Conservation (phyloP, 2,329 filamentous ascomycete species). For the Stachybotrys elegans region DNA sequence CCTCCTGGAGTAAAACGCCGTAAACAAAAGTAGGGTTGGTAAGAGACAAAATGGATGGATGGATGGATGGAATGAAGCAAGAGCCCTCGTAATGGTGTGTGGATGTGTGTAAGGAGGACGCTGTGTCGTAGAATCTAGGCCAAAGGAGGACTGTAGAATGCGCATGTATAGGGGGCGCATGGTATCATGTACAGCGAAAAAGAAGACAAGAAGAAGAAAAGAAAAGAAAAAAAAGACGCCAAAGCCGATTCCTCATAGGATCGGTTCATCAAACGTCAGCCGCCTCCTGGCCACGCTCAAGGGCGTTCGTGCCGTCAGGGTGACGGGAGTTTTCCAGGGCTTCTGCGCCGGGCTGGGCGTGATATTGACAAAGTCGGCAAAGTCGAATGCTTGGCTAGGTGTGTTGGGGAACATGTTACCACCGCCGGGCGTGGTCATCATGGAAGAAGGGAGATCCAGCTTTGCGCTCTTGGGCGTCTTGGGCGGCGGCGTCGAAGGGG, state of each 20-base stretch:
- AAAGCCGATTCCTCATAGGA: slow-evolving; percentile 7
- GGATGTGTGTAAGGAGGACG: background rate
- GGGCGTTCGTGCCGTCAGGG: slow-evolving; percentile 49
- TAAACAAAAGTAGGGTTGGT: no score
- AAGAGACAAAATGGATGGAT: no score
- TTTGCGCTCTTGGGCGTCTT: slow-evolving; percentile 63
- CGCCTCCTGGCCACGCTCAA: slow-evolving; percentile 66
- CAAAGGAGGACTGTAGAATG: slow-evolving; percentile 5
- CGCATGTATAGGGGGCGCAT: slow-evolving; percentile 20
- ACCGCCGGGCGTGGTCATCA: slow-evolving; percentile 82
- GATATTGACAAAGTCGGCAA: slow-evolving; percentile 95
- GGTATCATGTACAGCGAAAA: slow-evolving; percentile 30
- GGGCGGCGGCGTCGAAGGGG: slow-evolving; percentile 71
- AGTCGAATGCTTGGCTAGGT: slow-evolving; percentile 81
- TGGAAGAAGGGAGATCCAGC: slow-evolving; percentile 70
- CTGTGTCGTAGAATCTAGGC: slow-evolving; percentile 10
- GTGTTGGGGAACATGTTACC: slow-evolving; percentile 68
- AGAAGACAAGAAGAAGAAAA: slow-evolving; percentile 9
- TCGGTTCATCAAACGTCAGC: slow-evolving; percentile 74
- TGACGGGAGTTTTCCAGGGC: slow-evolving; percentile 75
- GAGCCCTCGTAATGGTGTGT: no score
- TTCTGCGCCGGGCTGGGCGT: slow-evolving; percentile 92
- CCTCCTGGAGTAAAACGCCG: no score
- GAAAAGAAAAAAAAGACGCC: slow-evolving; percentile 8
- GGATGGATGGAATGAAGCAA: no score